Base-by-base conservation (phyloP, 2,329 filamentous ascomycete species). In the Sarocladium kiliense region DNA sequence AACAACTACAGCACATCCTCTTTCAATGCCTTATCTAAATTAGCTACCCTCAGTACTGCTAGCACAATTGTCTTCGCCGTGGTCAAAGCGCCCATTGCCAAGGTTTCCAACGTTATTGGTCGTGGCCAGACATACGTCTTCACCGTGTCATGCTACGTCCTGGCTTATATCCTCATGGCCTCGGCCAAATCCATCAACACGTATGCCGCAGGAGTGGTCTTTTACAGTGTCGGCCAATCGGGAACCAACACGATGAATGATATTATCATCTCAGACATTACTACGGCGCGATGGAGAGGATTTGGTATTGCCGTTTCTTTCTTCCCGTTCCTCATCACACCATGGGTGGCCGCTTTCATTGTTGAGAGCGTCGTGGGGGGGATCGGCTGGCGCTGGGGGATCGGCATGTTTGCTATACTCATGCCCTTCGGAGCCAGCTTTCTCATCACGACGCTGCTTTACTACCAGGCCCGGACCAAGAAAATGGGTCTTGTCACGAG, bases 1-100 rank as follows among this genome's bases (percentile, higher is more conserved):
- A 45, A 45, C 41, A 45, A 45, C 41, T 45, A 45, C 41, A 45
- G 41, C 41, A 45, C 41, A 6, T 45, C 41, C 11, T 45, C 41
- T 9, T 45, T 45, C 41, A 45, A 45, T 16, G 41, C 41, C 18
- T 16, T 45, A 19, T 45, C 41, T 3, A 45, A 45, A 25, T 16
- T 45, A 7, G 41, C 41, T 19, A 45, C 41, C 18, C 21, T 45
- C 18, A 45, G 41, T 16, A 45, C 41, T 25, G 41, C 41, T 9
- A 45, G 41, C 41, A 45, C 41, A 25, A 45, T 45, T 19, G 41
- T 45, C 41, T 45, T 45, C 16, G 41, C 41, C 4, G 41, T 45
- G 9, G 41, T 45, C 41, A 45, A 45, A 16, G 41, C 41, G 11
- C 41, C 41, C n/a, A 45, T 45, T 7, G 41, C 41, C n/a, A 45